Evolutionary conservation across 2,329 filamentous ascomycete genomes (phyloP).

Genomic region (Onygenales sp.): DNA sequence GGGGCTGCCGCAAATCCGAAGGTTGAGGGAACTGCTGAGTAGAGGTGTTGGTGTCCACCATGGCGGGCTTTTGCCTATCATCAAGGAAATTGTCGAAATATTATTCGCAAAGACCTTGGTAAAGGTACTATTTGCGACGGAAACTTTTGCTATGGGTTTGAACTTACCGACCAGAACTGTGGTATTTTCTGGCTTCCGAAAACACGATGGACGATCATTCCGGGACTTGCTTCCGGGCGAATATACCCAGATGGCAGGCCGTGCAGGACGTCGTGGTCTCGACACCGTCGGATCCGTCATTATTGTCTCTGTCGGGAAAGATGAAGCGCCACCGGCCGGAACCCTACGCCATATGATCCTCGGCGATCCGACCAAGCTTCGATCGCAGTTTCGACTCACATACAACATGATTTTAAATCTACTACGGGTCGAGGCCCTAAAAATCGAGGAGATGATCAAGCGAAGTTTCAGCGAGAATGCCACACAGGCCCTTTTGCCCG

Average conservation of each 20-base stretch:
- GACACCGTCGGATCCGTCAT: conserved; percentile 92
- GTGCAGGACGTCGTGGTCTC: conserved; percentile 84
- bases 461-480: conserved; percentile 97
- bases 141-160: conserved; percentile 97
- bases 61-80: conserved; percentile 85
- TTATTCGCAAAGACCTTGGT: conserved; percentile 90
- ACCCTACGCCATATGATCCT: conserved; percentile 89
- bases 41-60: conserved; percentile 94
- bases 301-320: conserved; percentile 69
- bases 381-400: conserved; percentile 91
- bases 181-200: conserved; percentile 93
- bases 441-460: conserved; percentile 99
- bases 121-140: conserved; percentile 93
- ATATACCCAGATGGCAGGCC: conserved; percentile 97
- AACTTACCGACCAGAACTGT: conserved; percentile 94
- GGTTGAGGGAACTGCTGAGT: conserved; percentile 73
- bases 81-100: conserved; percentile 96
- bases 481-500: conserved; percentile 84
- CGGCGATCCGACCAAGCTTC: conserved; percentile 86
- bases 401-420: conserved; percentile 99
- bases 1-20: conserved; percentile 80
- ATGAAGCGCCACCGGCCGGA: conserved; percentile 78
- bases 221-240: conserved; percentile 86
- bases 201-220: conserved; percentile 89
- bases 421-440: conserved; percentile 86